phyloP scores from a whole-genome alignment of 2,329 filamentous ascomycete genomes.

The Xylariaceae sp. region DNA sequence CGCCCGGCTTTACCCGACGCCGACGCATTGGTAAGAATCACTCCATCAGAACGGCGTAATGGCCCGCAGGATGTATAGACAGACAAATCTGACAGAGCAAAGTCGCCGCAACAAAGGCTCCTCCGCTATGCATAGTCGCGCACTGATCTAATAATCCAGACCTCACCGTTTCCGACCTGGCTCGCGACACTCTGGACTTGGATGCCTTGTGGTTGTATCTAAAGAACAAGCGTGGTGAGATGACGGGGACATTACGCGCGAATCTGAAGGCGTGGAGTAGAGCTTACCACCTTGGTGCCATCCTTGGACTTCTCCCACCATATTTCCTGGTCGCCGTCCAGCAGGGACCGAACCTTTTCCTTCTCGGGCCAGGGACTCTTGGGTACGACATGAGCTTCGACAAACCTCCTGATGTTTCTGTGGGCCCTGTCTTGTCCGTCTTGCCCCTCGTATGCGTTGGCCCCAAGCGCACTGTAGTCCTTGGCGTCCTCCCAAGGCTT shows the following conservation, averaged over 20 bases:
- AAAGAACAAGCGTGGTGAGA: conserved; percentile 22
- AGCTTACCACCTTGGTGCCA: conserved; percentile 59
- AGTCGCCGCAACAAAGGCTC: neutral
- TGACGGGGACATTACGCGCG: conserved; percentile 12
- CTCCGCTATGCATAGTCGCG: conserved; percentile 37
- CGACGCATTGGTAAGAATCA: no score
- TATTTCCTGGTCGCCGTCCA: conserved; percentile 59
- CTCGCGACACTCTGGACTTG: conserved; percentile 70
- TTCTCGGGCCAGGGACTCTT: conserved; percentile 68
- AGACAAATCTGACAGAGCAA: no score
- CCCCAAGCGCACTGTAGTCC: conserved; percentile 65
- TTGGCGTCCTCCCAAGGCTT: conserved; percentile 81
- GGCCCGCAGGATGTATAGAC: no score
- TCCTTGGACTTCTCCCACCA: conserved; percentile 79
- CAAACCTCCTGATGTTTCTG: conserved; percentile 71
- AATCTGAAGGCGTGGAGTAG: conserved; percentile 4
- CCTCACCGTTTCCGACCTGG: conserved; percentile 79
- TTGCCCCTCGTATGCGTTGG: conserved; percentile 67
- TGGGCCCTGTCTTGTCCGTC: conserved; percentile 72
- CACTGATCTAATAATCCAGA: conserved; percentile 65
- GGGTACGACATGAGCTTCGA: conserved; percentile 77
- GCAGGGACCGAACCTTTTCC: conserved; percentile 59
- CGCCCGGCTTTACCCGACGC: no score
- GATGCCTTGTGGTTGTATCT: conserved; percentile 75
- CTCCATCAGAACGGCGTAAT: no score